A percentile compares a stretch with the other conserved stretches of the same genome.
phyloP scores from a whole-genome alignment of 83 land plant genomes.

The Diphasiastrum complanatum region DNA sequence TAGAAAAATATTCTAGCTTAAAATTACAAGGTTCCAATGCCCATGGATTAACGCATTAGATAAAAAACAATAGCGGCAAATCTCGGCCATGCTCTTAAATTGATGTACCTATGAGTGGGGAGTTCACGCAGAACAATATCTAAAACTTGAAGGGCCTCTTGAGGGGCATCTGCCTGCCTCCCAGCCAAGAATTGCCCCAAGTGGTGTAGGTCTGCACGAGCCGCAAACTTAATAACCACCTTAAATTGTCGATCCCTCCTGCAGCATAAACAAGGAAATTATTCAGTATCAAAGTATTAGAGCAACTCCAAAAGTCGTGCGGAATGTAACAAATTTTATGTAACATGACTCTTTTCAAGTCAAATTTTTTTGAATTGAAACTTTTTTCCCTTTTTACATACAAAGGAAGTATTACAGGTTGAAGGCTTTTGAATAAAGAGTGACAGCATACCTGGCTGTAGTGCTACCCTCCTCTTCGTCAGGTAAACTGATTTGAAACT shows the following conservation, averaged over 20 bases:
- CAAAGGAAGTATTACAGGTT: too few relatives aligned
- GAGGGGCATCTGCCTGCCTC: slow-evolving; percentile 15
- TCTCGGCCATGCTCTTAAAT: not conserved
- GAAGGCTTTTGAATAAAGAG: too few relatives aligned
- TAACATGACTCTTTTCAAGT: too few relatives aligned
- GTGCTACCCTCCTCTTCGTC: slow-evolving; percentile 69
- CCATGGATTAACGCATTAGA: not conserved
- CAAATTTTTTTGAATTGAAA: too few relatives aligned
- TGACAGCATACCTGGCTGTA: slow-evolving; percentile 31
- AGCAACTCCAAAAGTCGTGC: too few relatives aligned
- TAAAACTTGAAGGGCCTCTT: too few relatives aligned
- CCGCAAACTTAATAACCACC: slow-evolving; percentile 13
- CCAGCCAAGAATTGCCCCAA: slow-evolving; percentile 14
- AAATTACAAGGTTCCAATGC: not conserved
- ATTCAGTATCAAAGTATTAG: too few relatives aligned
- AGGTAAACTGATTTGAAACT: slow-evolving; percentile 49
- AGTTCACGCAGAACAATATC: slow-evolving; percentile 15
- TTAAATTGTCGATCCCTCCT: slow-evolving; percentile 16
- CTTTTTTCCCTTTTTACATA: too few relatives aligned
- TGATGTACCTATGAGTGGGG: slow-evolving; percentile 8
- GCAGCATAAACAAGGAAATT: slow-evolving; percentile 4
- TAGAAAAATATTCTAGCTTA: not conserved
- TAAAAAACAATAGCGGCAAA: not conserved
- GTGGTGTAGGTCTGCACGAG: slow-evolving; percentile 16
- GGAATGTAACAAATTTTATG: too few relatives aligned